phyloP scores from a whole-genome alignment of 208 protist species.

The Hexamita inflata region DNA sequence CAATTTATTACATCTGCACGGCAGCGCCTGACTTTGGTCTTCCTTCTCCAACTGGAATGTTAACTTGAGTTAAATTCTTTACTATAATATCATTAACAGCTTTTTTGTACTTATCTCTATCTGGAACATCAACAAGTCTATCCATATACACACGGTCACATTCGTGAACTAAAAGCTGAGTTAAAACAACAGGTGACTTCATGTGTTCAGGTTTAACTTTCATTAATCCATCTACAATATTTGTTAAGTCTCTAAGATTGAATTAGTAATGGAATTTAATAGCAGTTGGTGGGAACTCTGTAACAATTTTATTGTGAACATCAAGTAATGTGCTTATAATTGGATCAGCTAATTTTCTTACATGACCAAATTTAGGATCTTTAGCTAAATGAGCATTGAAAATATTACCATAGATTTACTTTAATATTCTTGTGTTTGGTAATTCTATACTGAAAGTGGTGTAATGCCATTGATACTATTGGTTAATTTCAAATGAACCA shows the following conservation, averaged over 20 bases:
- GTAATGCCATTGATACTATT: constrained; percentile 81
- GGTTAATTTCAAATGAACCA: constrained; percentile 84
- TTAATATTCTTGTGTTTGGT: constrained; percentile 65
- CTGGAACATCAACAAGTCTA: constrained; percentile 49
- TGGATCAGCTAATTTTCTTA: neutral
- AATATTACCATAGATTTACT: constrained; percentile 38
- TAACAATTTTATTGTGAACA: constrained; percentile 55
- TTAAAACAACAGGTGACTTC: constrained; percentile 58
- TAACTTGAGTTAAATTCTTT: neutral
- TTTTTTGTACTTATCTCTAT: constrained; percentile 58
- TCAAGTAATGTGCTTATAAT: constrained; percentile 52
- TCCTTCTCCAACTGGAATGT: neutral
- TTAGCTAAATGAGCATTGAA: neutral
- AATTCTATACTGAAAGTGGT: constrained; percentile 79
- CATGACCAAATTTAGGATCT: neutral
- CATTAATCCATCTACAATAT: constrained; percentile 70
- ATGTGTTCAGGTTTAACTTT: constrained; percentile 49
- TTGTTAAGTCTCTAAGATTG: constrained; percentile 89
- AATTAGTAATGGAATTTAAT: constrained; percentile 96
- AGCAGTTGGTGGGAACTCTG: constrained; percentile 80
- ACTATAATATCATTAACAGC: constrained; percentile 53
- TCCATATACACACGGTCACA: constrained; percentile 83
- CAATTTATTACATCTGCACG: neutral
- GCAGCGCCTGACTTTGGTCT: constrained; percentile 7
- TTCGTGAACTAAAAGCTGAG: constrained; percentile 81